phyloP scores from a whole-genome alignment of 1,284 basidiomycete genomes.

The Ustilago loliicola region DNA sequence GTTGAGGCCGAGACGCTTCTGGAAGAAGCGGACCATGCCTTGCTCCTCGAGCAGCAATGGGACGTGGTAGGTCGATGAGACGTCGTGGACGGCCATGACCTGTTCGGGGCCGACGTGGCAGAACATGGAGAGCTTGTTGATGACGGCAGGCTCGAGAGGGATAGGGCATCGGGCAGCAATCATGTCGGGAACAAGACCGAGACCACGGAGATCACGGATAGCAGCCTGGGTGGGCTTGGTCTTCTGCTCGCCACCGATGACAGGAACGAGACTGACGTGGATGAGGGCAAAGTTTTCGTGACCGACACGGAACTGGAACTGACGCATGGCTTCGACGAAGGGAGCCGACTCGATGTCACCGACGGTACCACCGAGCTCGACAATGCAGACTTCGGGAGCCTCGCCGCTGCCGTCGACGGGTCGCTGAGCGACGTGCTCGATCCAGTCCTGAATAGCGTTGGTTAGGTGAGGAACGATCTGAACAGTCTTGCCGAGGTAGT shows the following conservation, averaged over 20 bases:
- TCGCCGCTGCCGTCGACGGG: slow-evolving; percentile 95
- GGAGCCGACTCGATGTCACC: slow-evolving; percentile 97
- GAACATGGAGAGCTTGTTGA: slow-evolving; percentile 98
- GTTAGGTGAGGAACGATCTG: slow-evolving; percentile 98
- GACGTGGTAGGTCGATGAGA: slow-evolving; percentile 96
- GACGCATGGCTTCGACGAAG: slow-evolving; percentile 98
- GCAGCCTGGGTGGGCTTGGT: slow-evolving; percentile 99
- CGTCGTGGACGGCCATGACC: slow-evolving; percentile 96
- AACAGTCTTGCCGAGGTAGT: slow-evolving; percentile 98
- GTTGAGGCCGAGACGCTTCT: slow-evolving; percentile 82
- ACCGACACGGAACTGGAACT: slow-evolving; percentile 98
- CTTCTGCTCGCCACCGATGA: slow-evolving; percentile 98
- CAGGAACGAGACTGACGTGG: slow-evolving; percentile 97
- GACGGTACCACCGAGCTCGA: slow-evolving; percentile 95
- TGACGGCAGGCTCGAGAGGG: slow-evolving; percentile 84
- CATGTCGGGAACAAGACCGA: slow-evolving; percentile 92
- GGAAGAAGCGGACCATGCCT: slow-evolving; percentile 87
- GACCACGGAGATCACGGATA: slow-evolving; percentile 90
- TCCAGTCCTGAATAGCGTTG: slow-evolving; percentile 98
- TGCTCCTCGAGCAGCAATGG: slow-evolving; percentile 92
- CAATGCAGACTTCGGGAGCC: slow-evolving; percentile 95
- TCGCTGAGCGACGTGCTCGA: slow-evolving; percentile 91
- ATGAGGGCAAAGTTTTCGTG: slow-evolving; percentile 97
- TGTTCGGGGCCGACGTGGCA: slow-evolving; percentile 95
- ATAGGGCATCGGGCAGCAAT: slow-evolving; percentile 87